Percentiles rank a stretch among this genome's conserved stretches.
These are phyloP conservation scores for Colletotrichum spaethianum DNA, from an alignment of 2,329 filamentous ascomycete genomes.

Conservation along the genomic window DNA sequence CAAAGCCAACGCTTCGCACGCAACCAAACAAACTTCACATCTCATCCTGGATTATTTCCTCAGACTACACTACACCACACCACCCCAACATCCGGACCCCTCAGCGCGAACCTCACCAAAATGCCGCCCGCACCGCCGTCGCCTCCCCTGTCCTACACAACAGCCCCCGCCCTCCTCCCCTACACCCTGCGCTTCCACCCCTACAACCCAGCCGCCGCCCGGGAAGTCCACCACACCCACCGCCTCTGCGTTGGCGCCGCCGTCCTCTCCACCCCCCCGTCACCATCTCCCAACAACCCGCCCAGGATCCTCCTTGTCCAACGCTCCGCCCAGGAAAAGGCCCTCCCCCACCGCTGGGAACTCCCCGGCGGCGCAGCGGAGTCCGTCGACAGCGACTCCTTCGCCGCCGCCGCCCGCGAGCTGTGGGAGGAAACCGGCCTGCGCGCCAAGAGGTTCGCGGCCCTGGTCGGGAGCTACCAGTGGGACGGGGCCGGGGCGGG, in stretches of 20 bases:
- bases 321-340: constrained; percentile 54
- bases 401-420: constrained; percentile 63
- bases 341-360: constrained; percentile 60
- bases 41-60: no score
- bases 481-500: constrained; percentile 32
- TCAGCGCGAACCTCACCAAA: constrained; percentile 1
- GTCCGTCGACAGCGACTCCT: constrained; percentile 57
- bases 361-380: constrained; percentile 61
- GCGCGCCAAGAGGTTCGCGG: constrained; percentile 55
- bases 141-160: constrained; percentile 37
- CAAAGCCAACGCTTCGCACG: not conserved
- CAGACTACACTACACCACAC: not conserved
- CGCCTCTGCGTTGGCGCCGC: constrained; percentile 39
- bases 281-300: constrained; percentile 19
- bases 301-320: constrained; percentile 57
- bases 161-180: constrained; percentile 17
- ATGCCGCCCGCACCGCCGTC: constrained; percentile 39
- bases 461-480: constrained; percentile 51
- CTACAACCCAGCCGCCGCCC: not conserved
- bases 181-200: constrained; percentile 34
- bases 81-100: not conserved
- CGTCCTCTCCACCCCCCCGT: constrained; percentile 20
- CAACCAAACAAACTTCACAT: not conserved
- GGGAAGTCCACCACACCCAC: constrained; percentile 12
- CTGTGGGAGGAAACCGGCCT: constrained; percentile 66